Evolutionary conservation across 371 early-diverging fungal genomes (phyloP), one percentile per base, ranked within the genome.

Genomic region (Lichtheimia hyalospora): DNA sequence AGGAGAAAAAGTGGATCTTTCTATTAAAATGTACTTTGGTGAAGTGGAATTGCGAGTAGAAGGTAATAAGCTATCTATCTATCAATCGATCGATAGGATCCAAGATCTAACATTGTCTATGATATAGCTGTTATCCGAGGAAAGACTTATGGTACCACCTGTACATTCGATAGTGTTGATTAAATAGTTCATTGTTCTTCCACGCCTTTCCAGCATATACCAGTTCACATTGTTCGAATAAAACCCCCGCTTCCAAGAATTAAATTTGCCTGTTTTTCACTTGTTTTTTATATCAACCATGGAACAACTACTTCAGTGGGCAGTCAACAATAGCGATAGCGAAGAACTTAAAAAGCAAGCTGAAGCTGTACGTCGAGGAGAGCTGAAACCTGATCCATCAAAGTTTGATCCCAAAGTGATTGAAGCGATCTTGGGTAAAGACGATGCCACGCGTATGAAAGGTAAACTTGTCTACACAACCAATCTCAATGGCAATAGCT

Each of bases 351-450:
- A 70, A 39, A 88, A 90, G 59, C 90, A 93, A 66, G 89, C 94
- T 5, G 79, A 81, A 5, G 81, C 84, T 18, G 61, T 75, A 25
- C 67, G 74, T 40, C 59, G 73, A 15, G 75, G 75, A 10, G 73
- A 74, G 58, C 44, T 63, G 54, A 27, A 63, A 13, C 53, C 73
- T 1, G 76, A 68, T 55, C 81, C 84, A 4, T 54, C 72, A 14
- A 62, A 66, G 46, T 74, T 77, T 27, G 92, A 96, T 70, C 90
- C 96, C 8, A 92, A 80, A 49, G 73, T 96, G 59, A 77, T 97
- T 43, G 96, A 97, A 57, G 84, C 90, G 8, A 95, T 97, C 58
- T 82, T 97, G 25, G 97, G 97, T 40, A 93, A 94, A 77, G 88
- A 90, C 53, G 96, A 95, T 50, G 86, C 95, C 1, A 89, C 89